These are phyloP conservation scores for Nannizziopsis barbatae DNA, from an alignment of 2,329 filamentous ascomycete genomes.

Conservation along the genomic window DNA sequence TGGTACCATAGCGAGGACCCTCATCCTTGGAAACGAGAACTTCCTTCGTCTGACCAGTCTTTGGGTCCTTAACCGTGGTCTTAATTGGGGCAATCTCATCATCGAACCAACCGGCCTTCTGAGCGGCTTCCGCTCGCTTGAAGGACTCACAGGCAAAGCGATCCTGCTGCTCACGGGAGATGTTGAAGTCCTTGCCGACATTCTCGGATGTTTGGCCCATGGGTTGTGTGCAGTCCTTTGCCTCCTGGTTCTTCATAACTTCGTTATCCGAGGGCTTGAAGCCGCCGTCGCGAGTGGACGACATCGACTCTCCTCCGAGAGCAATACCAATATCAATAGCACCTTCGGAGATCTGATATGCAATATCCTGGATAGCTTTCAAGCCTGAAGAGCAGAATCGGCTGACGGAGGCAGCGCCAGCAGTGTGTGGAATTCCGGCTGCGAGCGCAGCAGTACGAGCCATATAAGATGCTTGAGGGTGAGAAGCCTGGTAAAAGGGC, in stretches of 20 bases:
- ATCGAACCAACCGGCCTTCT: constrained; percentile 82
- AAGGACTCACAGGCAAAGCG: constrained; percentile 78
- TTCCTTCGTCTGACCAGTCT: constrained; percentile 64
- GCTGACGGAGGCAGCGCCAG: constrained; percentile 71
- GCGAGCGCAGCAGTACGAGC: constrained; percentile 77
- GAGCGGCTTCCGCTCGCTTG: constrained; percentile 73
- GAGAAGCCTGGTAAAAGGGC: constrained; percentile 1
- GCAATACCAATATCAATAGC: constrained; percentile 81
- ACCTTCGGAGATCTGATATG: constrained; percentile 68
- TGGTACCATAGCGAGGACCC: constrained; percentile 83
- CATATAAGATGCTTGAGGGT: constrained; percentile 66
- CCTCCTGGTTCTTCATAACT: constrained; percentile 64
- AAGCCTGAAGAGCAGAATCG: constrained; percentile 96
- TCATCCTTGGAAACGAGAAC: constrained; percentile 78
- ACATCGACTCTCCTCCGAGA: constrained; percentile 83
- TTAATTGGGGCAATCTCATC: constrained; percentile 89
- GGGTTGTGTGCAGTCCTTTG: constrained; percentile 75
- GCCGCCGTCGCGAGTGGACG: constrained; percentile 56
- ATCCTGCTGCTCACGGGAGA: constrained; percentile 71
- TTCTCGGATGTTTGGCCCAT: constrained; percentile 99
- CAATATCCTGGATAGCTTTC: constrained; percentile 90
- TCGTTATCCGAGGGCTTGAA: constrained; percentile 55
- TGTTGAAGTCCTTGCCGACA: constrained; percentile 79
- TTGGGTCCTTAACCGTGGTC: constrained; percentile 70
- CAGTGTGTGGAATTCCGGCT: constrained; percentile 87